Evolutionary conservation across 164 flowering plant genomes (phyloP), one percentile per base, ranked within the genome.

Genomic region (Annona squamosa): DNA sequence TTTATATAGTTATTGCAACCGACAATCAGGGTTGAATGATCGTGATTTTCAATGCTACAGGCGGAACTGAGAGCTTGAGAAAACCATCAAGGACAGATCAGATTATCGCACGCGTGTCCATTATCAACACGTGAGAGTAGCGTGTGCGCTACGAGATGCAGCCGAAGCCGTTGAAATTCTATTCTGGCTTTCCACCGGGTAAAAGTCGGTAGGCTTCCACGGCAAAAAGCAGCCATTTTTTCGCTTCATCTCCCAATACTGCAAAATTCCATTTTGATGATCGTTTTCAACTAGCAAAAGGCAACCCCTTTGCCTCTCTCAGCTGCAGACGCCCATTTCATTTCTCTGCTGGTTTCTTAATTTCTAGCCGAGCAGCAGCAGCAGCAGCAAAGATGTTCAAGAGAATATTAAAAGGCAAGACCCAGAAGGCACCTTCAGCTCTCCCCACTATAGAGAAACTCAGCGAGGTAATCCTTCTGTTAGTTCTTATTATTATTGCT

Each of bases 381-480:
- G 12, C 59, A 5, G 46, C n/a, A 3, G 46, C 63, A 48, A 52
- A 52, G 64, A 70, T 70, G 77, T 46, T 70, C 59, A 74, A 70
- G 79, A 77, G 47, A 73, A 46, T 75, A 63, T 73, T 77, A 41
- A 41, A 2, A n/a, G 43, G 43, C 45, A 12, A 42, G 45, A 42
- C 42, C 65, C 46, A 72, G 73, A 73, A 65, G 9, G 67, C 65
- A 62, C 63, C 64, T 67, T 56, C 74, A 19, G 45, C 71, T 18
- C 72, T 61, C 63, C 43, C 80, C 42, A 67, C 72, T 48, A 17
- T 59, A 3, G 69, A 72, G 3, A 74, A 74, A 12, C 75, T 78
- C n/a, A 67, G 68, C n/a, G 80, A 78, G 77, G 80, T 74, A 43
- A 26, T 43, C 16, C 47, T 72, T 45, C 2, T 19, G 18, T 42